Evolutionary conservation across 1,139 yeast genomes (phyloP), one percentile per base, ranked within the genome.

Genomic region (Suhomyces bribrorum): DNA sequence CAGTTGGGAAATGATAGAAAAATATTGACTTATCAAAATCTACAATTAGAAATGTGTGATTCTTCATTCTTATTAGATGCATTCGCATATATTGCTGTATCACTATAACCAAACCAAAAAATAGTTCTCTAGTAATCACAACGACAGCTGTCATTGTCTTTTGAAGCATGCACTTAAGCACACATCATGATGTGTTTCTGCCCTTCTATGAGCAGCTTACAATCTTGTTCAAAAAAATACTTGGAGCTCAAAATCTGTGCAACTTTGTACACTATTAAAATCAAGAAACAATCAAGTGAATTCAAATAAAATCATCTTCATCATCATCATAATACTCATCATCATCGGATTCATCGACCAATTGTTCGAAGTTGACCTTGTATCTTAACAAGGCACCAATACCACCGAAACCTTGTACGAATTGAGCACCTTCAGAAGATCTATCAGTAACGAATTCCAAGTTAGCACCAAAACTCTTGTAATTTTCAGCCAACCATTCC

Each of bases 401-500:
- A 72, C 98, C 98, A 84, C 98, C 98, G 59, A 92, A 92, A 45
- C 98, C 98, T 58, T 83, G 86, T 46, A 86, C 95, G 66, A 92
- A 92, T 73, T 92, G 98, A 32, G 97, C 95, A 73, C 98, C 98
- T 69, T 92, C 98, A 36, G 95, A 84, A 26, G 96, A 86, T 69
- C 87, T 83, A 71, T 92, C 98, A 36, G 97, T 86, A 52, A 92
- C 96, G 56, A 92, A 92, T 69, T 92, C 98, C 54, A 92, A 77
- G 47, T 85, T 82, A 39, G 98, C 96, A 77, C 98, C 98, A 56
- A 78, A 92, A 53, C 77, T 86, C 63, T 84, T 86, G 71, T 92
- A 92, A 67, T 88, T 87, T 69, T 90, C 98, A 33, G 98, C 97
- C 49, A 92, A 76, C 98, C 98, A 92, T 69, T 92, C 98, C 53